Percentiles rank a stretch among this genome's conserved stretches.
phyloP scores from a whole-genome alignment of 1,284 basidiomycete genomes.

The Cryptococcus sp. region DNA sequence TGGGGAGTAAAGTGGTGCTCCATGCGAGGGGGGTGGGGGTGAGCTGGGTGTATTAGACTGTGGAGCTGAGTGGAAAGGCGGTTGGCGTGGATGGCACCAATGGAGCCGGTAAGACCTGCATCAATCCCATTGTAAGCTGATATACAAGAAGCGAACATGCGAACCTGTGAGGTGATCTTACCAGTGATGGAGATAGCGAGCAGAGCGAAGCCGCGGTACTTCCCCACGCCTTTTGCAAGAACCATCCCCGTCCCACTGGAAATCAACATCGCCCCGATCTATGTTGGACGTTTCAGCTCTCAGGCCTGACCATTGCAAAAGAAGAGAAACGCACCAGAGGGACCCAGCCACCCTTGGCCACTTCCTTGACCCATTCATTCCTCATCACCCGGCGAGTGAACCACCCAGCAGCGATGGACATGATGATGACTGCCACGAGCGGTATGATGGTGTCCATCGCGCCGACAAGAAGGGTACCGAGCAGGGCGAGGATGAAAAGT shows the following conservation, averaged over 20 bases:
- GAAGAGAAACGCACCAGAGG: constrained; percentile 62
- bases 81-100: constrained; percentile 88
- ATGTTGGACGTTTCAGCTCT: background rate
- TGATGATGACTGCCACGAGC: constrained; percentile 57
- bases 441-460: constrained; percentile 65
- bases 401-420: constrained; percentile 57
- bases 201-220: constrained; percentile 82
- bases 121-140: background rate
- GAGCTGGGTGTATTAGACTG: constrained; percentile 32
- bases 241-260: constrained; percentile 88
- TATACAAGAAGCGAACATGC: background rate
- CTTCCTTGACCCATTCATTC: constrained; percentile 48
- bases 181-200: constrained; percentile 86
- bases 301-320: background rate
- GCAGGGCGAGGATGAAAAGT: constrained; percentile 67
- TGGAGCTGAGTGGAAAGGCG: constrained; percentile 68
- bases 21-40: constrained; percentile 4
- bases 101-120: constrained; percentile 74
- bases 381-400: constrained; percentile 56
- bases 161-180: constrained; percentile 41
- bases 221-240: constrained; percentile 80
- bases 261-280: constrained; percentile 79
- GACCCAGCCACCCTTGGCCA: constrained; percentile 81
- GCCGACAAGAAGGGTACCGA: constrained; percentile 60
- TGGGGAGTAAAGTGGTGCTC: background rate